A percentile compares a stretch with the other conserved stretches of the same genome.
phyloP scores from a whole-genome alignment of 1,139 yeast species.

The Sugiyamaella neomexicana region DNA sequence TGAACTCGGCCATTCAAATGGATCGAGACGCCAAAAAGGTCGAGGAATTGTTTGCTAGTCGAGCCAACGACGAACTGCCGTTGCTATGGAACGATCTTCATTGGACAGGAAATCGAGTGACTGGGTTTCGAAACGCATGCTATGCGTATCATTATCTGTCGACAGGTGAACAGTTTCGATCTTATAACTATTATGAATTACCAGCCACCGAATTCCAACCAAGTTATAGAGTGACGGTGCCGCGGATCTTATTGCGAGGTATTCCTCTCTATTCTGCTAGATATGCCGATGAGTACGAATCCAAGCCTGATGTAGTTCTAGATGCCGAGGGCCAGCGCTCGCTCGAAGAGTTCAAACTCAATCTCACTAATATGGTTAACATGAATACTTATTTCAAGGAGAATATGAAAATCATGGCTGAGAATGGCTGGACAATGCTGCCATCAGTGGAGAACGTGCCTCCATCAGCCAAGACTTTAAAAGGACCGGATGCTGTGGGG shows the following conservation, averaged over 20 bases:
- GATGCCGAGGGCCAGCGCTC: conserved; percentile 13
- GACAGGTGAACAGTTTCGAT: conserved; percentile 9
- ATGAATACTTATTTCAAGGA: conserved; percentile 8
- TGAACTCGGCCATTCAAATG: conserved; percentile 9
- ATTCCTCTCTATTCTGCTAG: conserved; percentile 13
- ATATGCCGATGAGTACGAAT: conserved; percentile 8
- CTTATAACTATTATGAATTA: conserved; percentile 8
- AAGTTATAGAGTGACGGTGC: conserved; percentile 6
- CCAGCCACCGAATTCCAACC: conserved; percentile 10
- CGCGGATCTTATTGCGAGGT: conserved; percentile 9
- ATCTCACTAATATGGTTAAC: conserved; percentile 13
- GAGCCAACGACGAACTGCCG: conserved; percentile 14
- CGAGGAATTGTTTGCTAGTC: conserved; percentile 1
- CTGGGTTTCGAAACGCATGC: conserved; percentile 15
- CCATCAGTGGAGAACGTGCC: conserved; percentile 11
- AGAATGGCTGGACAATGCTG: conserved; percentile 8
- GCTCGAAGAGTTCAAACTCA: conserved; percentile 12
- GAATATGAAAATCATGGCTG: conserved; percentile 6
- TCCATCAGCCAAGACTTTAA: background rate
- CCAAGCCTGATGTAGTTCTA: conserved; percentile 9
- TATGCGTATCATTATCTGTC: conserved; percentile 15
- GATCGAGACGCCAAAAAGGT: conserved; percentile 3
- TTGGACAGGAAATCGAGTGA: conserved; percentile 17
- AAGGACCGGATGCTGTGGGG: background rate
- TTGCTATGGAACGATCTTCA: conserved; percentile 15